A percentile compares a stretch with the other conserved stretches of the same genome.
Evolutionary conservation across 1,284 basidiomycete species (phyloP).

Genomic region (Moesziomyces antarcticus): DNA sequence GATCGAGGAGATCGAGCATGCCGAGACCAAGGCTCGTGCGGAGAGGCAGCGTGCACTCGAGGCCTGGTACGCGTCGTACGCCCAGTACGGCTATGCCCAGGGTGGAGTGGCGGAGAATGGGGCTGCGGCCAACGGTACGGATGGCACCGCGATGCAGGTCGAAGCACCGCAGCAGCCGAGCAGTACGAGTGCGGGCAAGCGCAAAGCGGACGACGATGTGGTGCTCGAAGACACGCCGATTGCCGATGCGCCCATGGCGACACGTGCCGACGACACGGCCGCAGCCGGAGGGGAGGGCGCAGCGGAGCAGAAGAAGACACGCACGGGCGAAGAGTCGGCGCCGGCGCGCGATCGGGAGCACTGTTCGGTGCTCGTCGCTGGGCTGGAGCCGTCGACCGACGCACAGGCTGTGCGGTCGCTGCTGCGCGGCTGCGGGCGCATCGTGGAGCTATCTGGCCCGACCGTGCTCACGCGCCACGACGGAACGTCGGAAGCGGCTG

Average conservation of each 20-base stretch:
- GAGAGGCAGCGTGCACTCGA: constrained; percentile 73
- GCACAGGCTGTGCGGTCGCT: constrained; percentile 78
- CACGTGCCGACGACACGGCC: constrained; percentile 1
- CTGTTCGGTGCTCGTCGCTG: constrained; percentile 86
- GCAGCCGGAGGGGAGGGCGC: not conserved
- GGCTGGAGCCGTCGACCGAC: constrained; percentile 74
- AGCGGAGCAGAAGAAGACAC: constrained; percentile 44
- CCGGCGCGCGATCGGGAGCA: constrained; percentile 86
- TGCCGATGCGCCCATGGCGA: constrained; percentile 19
- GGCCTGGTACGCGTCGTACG: constrained; percentile 48
- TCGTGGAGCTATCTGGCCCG: constrained; percentile 58
- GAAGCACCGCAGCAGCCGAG: constrained; percentile 7
- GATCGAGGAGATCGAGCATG: constrained; percentile 76
- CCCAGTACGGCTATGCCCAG: constrained; percentile 72
- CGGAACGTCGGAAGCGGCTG: constrained; percentile 55
- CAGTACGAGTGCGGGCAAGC: constrained; percentile 21
- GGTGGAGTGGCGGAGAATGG: constrained; percentile 63
- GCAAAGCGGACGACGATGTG: constrained; percentile 47
- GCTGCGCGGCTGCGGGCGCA: constrained; percentile 77
- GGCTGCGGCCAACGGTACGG: constrained; percentile 4
- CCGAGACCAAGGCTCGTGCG: constrained; percentile 66
- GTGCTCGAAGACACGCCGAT: constrained; percentile 18
- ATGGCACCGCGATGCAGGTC: constrained; percentile 18
- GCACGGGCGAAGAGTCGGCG: constrained; percentile 35
- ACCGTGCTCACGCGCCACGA: constrained; percentile 27